Evolutionary conservation across 345 rosid species (phyloP).

Genomic region (Adansonia digitata): DNA sequence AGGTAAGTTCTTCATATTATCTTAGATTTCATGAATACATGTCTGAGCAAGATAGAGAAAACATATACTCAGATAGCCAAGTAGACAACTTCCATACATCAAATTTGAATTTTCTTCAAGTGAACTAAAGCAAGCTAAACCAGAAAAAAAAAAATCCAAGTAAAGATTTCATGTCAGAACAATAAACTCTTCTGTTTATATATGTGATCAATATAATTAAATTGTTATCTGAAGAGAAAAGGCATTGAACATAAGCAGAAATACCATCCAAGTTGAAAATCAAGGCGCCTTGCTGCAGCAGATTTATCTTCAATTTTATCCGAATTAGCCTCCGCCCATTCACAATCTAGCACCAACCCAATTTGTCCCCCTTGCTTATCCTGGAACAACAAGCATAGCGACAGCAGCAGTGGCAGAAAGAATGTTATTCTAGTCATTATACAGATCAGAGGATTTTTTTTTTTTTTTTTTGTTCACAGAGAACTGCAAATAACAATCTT

Average conservation of each 20-base stretch:
- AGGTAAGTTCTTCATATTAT: background rate
- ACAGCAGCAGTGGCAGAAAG: background rate
- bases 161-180: background rate
- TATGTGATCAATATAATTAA: background rate
- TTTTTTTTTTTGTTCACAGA: background rate
- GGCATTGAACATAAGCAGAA: background rate
- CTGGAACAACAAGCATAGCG: conserved; percentile 28
- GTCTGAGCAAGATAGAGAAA: background rate
- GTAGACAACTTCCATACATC: background rate
- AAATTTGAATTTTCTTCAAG: background rate
- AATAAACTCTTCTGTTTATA: background rate
- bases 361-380: conserved; percentile 73
- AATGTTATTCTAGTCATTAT: background rate
- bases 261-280: conserved; percentile 91
- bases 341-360: conserved; percentile 62
- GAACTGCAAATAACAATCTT: background rate
- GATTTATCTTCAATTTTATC: conserved; percentile 47
- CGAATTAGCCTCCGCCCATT: conserved; percentile 74
- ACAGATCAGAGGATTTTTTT: background rate
- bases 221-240: background rate
- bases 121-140: background rate
- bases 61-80: background rate
- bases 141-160: background rate
- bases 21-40: background rate
- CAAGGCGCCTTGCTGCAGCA: conserved; percentile 74